Evolutionary conservation across 306 rosid genomes (phyloP).

Genomic region (Vachellia pachyceras): DNA sequence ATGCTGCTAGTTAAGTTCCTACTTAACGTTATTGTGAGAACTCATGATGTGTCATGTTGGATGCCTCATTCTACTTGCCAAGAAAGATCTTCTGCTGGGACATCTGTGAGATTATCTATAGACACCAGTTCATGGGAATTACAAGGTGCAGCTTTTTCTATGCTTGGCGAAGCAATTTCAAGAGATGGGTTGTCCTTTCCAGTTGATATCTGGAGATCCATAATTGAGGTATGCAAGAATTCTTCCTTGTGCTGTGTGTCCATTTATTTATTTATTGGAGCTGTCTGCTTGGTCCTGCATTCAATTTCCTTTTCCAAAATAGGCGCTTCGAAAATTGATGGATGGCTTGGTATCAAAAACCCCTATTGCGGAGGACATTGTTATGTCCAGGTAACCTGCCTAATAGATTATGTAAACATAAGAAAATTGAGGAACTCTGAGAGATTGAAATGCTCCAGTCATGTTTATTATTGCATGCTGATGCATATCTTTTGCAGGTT

Average conservation of each 20-base stretch:
- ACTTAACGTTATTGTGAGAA: constrained; percentile 60
- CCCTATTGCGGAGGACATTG: constrained; percentile 59
- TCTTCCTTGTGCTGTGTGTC: neutral
- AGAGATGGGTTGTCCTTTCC: constrained; percentile 66
- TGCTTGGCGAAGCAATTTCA: constrained; percentile 76
- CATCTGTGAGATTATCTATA: constrained; percentile 47
- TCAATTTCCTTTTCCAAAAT: constrained; percentile 33
- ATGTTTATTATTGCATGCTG: constrained; percentile 36
- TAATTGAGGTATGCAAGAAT: constrained; percentile 62
- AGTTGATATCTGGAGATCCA: constrained; percentile 72
- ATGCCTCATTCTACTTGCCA: constrained; percentile 39
- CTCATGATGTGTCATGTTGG: constrained; percentile 52
- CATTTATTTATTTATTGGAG: neutral
- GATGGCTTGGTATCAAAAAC: constrained; percentile 71
- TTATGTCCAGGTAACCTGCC: constrained; percentile 69
- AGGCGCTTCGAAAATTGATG: constrained; percentile 85
- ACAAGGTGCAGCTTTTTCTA: constrained; percentile 67
- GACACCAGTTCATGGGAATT: constrained; percentile 65
- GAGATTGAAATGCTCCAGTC: constrained; percentile 25
- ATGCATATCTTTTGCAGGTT: constrained; percentile 65
- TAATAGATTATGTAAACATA: constrained; percentile 33
- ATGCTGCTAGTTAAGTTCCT: constrained; percentile 67
- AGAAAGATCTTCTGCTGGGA: constrained; percentile 44
- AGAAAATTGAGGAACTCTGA: constrained; percentile 6
- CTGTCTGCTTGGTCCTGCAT: constrained; percentile 12